Percentiles rank a stretch among this genome's conserved stretches.
Conservation (phyloP, 164 flowering plant genomes). For the Berberis thunbergii region DNA sequence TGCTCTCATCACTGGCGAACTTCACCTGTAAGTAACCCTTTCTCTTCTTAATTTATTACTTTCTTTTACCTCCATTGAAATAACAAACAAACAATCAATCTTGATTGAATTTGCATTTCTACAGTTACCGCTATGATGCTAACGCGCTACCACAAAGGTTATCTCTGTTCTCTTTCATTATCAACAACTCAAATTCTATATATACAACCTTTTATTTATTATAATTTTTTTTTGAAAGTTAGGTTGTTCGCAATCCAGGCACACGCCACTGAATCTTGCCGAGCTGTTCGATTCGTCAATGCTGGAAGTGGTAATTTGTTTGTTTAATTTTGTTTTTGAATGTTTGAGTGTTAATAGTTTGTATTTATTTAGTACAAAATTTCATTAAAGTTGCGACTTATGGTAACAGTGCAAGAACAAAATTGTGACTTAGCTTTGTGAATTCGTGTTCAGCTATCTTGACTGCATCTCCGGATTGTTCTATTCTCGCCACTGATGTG, state of each 20-base stretch:
- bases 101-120: not conserved
- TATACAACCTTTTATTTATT: too few relatives aligned
- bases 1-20: conserved; percentile 66
- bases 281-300: conserved; percentile 70
- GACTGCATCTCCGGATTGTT: conserved; percentile 72
- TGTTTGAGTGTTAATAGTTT: not conserved
- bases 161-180: not conserved
- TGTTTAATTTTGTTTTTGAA: not conserved
- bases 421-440: not conserved
- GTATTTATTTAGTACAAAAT: too few relatives aligned
- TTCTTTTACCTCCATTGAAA: too few relatives aligned
- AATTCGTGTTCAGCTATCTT: conserved; percentile 39
- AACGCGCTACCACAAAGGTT: conserved; percentile 56
- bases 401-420: not conserved
- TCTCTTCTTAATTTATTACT: too few relatives aligned
- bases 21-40: conserved; percentile 42
- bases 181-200: too few relatives aligned
- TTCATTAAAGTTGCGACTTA: too few relatives aligned
- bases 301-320: conserved; percentile 28
- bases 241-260: conserved; percentile 59
- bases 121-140: conserved; percentile 52
- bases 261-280: conserved; percentile 64
- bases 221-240: not conserved
- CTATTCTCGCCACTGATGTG: conserved; percentile 74
- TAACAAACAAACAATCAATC: not conserved